Conservation (phyloP, 2,329 filamentous ascomycete species). For the Diaporthe ilicicola region DNA sequence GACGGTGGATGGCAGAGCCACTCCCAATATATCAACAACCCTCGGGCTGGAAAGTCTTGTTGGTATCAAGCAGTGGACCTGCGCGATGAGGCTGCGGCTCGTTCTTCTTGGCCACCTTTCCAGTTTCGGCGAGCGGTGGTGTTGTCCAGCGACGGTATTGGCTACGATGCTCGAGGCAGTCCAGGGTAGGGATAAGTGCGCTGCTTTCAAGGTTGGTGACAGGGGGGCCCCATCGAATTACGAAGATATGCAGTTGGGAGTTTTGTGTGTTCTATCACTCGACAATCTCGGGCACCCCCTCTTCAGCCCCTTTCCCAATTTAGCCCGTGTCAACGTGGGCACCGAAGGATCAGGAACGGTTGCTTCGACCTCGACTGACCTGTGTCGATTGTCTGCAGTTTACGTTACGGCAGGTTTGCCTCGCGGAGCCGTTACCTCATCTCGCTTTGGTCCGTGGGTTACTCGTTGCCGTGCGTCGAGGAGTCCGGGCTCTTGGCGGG, state of each 20-base stretch:
- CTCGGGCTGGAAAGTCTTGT: not conserved
- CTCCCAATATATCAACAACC: conserved; percentile 13
- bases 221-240: conserved; percentile 16
- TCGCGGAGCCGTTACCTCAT: not conserved
- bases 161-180: conserved; percentile 1
- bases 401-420: not conserved
- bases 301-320: not conserved
- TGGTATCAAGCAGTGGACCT: not conserved
- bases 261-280: conserved; percentile 6
- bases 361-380: not conserved
- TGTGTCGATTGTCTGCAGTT: not conserved
- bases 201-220: conserved; percentile 15
- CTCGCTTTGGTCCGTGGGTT: not conserved
- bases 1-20: not conserved
- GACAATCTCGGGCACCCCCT: conserved; percentile 5
- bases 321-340: not conserved
- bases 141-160: not conserved
- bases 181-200: conserved; percentile 12
- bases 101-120: conserved; percentile 16
- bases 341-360: not conserved
- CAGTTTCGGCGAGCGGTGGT: conserved; percentile 16
- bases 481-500: not conserved
- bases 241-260: conserved; percentile 24
- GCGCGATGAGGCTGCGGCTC: conserved; percentile 1
- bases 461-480: not conserved